Evolutionary conservation across 2,329 filamentous ascomycete genomes (phyloP), one percentile per base, ranked within the genome.

Genomic region (Gyromitra esculenta): DNA sequence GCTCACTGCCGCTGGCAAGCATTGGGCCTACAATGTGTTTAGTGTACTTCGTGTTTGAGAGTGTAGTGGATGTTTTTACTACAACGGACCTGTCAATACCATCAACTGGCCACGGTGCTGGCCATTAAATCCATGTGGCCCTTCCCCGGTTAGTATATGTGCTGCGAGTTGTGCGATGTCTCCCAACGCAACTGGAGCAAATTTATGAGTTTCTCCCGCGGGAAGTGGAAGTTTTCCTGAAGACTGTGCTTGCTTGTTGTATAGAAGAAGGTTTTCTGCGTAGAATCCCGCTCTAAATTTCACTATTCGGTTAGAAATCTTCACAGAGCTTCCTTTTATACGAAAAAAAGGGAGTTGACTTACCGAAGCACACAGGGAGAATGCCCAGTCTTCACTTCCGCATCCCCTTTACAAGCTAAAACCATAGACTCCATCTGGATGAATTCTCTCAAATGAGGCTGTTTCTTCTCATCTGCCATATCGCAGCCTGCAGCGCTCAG

Each of bases 21-120:
- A 84, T 85, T 0, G 86, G 86, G 0, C 85, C 85, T 76, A 11
- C 1, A 60, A 31, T 25, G 43, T 18, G 85, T 50, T n/a, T 11
- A 21, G 35, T 37, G 50, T 13, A 75, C 11, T 41, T 37, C 9
- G 69, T 11, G 43, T 31, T 21, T 43, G 52, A 1, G n/a, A 59
- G 13, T 37, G 2, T 59, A 43, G 7, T 8, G 13, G 15, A 15
- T 41, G 41, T 18, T 7, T 50, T 41, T 8, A 15, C n/a, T 8
- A 5, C 13, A 56, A 37, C 73, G 79, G 79, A 84, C 85, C 85
- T 0, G 86, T 87, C n/a, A 87, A 78, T 6, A 85, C 82, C 83
- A 87, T 87, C 80, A 87, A 84, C 81, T 87, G 86, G 13, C 86
- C 86, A n/a, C 86, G 84, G 78, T 87, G 57, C 72, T 82, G 82